These are phyloP conservation scores for Zancudomyces culisetae DNA, from an alignment of 371 early-diverging fungal genomes.

Conservation along the genomic window DNA sequence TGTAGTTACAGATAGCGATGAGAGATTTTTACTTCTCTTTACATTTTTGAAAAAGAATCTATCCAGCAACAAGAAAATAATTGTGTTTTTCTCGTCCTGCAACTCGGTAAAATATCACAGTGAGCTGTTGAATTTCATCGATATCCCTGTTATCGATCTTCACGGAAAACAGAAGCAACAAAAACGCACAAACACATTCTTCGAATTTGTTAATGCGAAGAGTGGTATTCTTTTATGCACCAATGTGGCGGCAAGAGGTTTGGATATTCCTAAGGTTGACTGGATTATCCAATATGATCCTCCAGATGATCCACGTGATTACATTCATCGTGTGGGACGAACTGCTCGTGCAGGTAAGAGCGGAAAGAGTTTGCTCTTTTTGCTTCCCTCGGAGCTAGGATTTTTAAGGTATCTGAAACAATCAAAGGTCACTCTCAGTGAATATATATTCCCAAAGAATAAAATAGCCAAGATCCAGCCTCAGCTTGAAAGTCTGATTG, in stretches of 20 bases:
- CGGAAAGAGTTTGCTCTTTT: slow-evolving; percentile 84
- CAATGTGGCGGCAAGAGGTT: slow-evolving; percentile 95
- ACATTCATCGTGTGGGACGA: slow-evolving; percentile 97
- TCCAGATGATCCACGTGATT: slow-evolving; percentile 96
- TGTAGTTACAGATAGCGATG: slow-evolving; percentile 75
- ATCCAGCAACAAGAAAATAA: slow-evolving; percentile 88
- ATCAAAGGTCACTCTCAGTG: slow-evolving; percentile 90
- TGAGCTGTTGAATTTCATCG: slow-evolving; percentile 89
- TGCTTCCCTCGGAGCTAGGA: slow-evolving; percentile 86
- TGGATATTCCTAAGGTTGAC: slow-evolving; percentile 96
- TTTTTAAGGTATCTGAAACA: slow-evolving; percentile 94
- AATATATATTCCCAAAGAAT: slow-evolving; percentile 85
- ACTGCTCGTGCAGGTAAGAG: slow-evolving; percentile 89
- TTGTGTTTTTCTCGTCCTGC: slow-evolving; percentile 92
- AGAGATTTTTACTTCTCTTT: slow-evolving; percentile 78
- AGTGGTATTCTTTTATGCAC: slow-evolving; percentile 86
- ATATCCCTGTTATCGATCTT: slow-evolving; percentile 86
- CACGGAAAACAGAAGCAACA: slow-evolving; percentile 91
- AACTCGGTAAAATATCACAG: slow-evolving; percentile 89
- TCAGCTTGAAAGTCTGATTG: slow-evolving; percentile 85
- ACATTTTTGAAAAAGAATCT: slow-evolving; percentile 89
- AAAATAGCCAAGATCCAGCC: slow-evolving; percentile 92
- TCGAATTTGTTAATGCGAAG: slow-evolving; percentile 86
- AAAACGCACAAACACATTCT: slow-evolving; percentile 88
- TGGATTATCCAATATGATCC: slow-evolving; percentile 98